Evolutionary conservation across 1,284 basidiomycete species (phyloP), one percentile per base, ranked within the genome.

Genomic region (Heterobasidion occidentale): DNA sequence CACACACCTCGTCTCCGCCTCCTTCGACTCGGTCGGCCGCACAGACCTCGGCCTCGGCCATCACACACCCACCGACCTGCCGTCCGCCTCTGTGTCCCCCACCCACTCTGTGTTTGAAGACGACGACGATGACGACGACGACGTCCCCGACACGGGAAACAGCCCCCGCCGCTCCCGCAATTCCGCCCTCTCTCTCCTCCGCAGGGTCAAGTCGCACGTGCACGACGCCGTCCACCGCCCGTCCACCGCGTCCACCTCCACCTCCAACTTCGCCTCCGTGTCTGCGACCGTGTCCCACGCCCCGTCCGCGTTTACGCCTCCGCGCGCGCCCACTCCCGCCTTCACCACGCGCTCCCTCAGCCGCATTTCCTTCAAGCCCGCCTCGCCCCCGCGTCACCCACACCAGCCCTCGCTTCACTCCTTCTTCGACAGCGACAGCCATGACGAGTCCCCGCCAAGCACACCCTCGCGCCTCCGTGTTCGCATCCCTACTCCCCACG

Each of bases 1-100:
- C 54, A 44, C n/a, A 11, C 36, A 27, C 17, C 47, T 55, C 54
- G 54, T 55, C 48, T 55, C 54, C 48, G 54, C 54, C 20, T 44
- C 54, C 19, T 55, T 55, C 38, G 54, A 50, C 54, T 20, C 20
- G 38, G 34, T 51, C 34, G 48, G 38, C 49, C 17, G 20, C 49
- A 12, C 44, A 5, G 36, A 38, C 42, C 54, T 50, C 48, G 27
- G 27, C 27, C 27, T 27, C 27, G 27, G 27, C 27, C 27, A 27
- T 27, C 27, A 4, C 27, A 3, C 27, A 27, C 27, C 0, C 27
- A 27, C 27, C 27, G 27, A 27, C 27, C 27, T 3, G 27, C 27
- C 27, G 27, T 35, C 33, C 54, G 33, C 44, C 48, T 9, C 38
- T 14, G 36, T 49, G 9, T 8, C 19, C 19, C 44, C 19, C 2